Conservation (phyloP, 2,329 filamentous ascomycete genomes). For the Thelonectria discophora region DNA sequence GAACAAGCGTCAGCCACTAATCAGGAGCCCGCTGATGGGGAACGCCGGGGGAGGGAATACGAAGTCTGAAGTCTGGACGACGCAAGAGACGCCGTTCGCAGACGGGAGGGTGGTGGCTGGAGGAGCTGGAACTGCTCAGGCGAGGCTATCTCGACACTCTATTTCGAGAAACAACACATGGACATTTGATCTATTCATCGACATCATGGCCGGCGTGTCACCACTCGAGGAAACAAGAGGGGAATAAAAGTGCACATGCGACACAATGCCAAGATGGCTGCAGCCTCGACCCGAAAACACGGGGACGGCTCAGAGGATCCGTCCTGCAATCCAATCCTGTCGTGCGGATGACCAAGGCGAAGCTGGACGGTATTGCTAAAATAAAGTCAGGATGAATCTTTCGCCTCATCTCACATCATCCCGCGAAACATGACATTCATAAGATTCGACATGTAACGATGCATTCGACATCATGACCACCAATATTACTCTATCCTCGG, state of each 20-base stretch:
- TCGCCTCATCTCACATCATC: not conserved
- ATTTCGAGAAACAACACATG: not conserved
- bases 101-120: not conserved
- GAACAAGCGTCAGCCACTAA: slow-evolving; percentile 6
- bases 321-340: not conserved
- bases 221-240: not conserved
- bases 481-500: too few species aligned
- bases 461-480: not conserved
- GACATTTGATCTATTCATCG: too few species aligned
- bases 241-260: not conserved
- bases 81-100: slow-evolving; percentile 6
- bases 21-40: slow-evolving; percentile 17
- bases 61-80: slow-evolving; percentile 1
- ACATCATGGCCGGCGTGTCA: not conserved
- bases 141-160: not conserved
- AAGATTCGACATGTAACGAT: not conserved
- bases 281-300: not conserved
- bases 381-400: not conserved
- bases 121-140: not conserved
- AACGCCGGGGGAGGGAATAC: slow-evolving; percentile 5
- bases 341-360: not conserved
- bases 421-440: too few species aligned
- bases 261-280: not conserved
- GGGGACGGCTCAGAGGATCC: not conserved
- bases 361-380: not conserved